Base-by-base conservation (phyloP, 768 basidiomycete genomes). In the Butyriboletus loyo region DNA sequence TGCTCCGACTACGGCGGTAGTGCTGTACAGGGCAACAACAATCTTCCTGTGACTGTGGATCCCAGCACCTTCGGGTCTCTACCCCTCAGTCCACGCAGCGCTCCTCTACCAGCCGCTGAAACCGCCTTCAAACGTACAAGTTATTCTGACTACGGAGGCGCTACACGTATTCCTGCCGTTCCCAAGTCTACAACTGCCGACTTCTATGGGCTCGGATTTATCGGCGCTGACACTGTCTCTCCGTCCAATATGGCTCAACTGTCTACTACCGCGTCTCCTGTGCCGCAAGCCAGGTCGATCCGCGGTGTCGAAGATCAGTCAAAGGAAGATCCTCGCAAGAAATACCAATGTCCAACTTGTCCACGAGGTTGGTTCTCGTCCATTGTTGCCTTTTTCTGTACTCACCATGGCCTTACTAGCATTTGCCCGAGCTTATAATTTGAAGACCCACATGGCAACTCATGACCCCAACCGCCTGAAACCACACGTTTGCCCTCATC, bases 401-500 rank as follows among this genome's bases (percentile, higher is more conserved):
- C 52, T 69, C 31, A 61, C 19, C 8, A 1, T 13, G 5, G 5
- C 28, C 28, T 35, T 56, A 28, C 48, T 53, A 89, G 95, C 89
- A 1, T 98, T 98, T 61, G 94, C 93, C 11, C 78, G 94, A 25
- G 92, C 92, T 3, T 97, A 90, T 72, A 98, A 98, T 63, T 73
- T 98, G 52, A 98, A 98, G 76, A 95, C 94, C 0, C 94, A 97
- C 69, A 85, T 90, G 81, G 87, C 88, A 24, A 98, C 94, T 4
- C 94, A 98, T 71, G 92, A 96, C 67, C 94, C 95, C 22, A 86
- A 91, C 69, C 80, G 94, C 54, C 73, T 86, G 45, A 98, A 96
- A 74, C 92, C 92, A 6, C 88, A 92, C 66, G 80, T 85, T 40
- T 98, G 94, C 70, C 88, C 87, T 38, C 90, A 96, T 71, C 76